Evolutionary conservation across 805 yeast species (phyloP).

Genomic region (Suhomyces xylopsoci): DNA sequence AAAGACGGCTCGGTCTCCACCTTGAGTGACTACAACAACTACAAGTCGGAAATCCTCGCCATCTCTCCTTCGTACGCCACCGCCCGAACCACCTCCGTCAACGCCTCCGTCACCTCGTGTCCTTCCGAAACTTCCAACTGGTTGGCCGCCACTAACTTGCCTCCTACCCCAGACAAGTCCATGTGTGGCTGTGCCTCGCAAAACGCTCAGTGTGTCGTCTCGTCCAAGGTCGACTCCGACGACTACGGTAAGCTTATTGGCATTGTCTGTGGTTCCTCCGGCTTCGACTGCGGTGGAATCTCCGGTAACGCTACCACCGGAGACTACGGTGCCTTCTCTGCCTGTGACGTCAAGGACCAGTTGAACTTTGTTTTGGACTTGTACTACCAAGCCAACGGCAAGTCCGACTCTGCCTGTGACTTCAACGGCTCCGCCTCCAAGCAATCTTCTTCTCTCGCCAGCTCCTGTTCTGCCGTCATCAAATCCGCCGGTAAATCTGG

Average conservation of each 20-base stretch:
- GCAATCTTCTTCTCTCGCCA: constrained; percentile 45
- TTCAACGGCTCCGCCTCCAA: constrained; percentile 42
- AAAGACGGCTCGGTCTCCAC: constrained; percentile 51
- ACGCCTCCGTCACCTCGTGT: constrained; percentile 32
- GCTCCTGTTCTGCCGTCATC: constrained; percentile 55
- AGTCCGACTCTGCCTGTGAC: constrained; percentile 30
- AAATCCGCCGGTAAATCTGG: constrained; percentile 70
- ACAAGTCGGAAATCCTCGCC: constrained; percentile 53
- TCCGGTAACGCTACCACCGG: constrained; percentile 38
- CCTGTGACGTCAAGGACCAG: constrained; percentile 33
- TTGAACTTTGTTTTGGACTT: constrained; percentile 38
- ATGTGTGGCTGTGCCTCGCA: constrained; percentile 36
- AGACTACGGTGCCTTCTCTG: constrained; percentile 41
- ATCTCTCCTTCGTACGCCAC: constrained; percentile 51
- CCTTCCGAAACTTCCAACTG: constrained; percentile 33
- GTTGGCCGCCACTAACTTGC: constrained; percentile 39
- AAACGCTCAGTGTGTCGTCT: constrained; percentile 36
- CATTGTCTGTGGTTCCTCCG: constrained; percentile 26
- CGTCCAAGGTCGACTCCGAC: constrained; percentile 21
- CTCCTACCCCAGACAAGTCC: constrained; percentile 41
- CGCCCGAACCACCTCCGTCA: constrained; percentile 18
- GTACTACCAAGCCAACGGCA: constrained; percentile 33
- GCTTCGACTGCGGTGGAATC: constrained; percentile 36
- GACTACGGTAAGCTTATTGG: constrained; percentile 35
- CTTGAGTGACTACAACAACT: constrained; percentile 60